Conservation (phyloP, 495 filamentous ascomycete species). For the Penicillium cosmopolitanum region DNA sequence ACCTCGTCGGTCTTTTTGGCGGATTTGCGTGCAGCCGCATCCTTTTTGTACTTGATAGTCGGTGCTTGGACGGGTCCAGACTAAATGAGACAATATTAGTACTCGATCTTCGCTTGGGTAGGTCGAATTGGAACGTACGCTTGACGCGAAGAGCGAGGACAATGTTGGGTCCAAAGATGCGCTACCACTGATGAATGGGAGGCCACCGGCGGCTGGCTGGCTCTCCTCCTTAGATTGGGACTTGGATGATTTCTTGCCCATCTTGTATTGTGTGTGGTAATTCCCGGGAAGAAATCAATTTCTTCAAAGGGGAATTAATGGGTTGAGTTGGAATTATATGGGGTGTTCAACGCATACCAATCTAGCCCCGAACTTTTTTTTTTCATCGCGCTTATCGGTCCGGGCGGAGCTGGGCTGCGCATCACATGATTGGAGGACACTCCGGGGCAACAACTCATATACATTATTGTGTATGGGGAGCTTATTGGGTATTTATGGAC, state of each 20-base stretch:
- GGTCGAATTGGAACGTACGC: constrained; percentile 60
- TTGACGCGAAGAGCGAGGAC: constrained; percentile 78
- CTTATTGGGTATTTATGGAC: background rate
- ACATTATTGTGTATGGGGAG: no score
- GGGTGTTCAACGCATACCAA: background rate
- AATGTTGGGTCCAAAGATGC: constrained; percentile 71
- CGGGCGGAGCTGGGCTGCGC: constrained; percentile 21
- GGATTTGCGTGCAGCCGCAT: constrained; percentile 15
- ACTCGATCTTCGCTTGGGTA: background rate
- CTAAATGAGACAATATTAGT: constrained; percentile 42
- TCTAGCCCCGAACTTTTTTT: constrained; percentile 36
- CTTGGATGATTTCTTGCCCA: constrained; percentile 50
- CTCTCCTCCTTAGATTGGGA: constrained; percentile 32
- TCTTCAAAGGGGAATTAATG: constrained; percentile 8
- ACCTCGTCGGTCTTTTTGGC: constrained; percentile 29
- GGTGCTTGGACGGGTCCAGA: constrained; percentile 69
- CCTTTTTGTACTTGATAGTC: constrained; percentile 48
- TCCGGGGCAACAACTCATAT: background rate
- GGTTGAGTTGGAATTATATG: constrained; percentile 15
- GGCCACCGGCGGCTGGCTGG: constrained; percentile 21
- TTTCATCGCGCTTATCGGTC: constrained; percentile 28
- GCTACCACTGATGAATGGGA: constrained; percentile 42
- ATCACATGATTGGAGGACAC: constrained; percentile 25
- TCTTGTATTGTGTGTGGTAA: constrained; percentile 19
- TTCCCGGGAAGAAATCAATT: constrained; percentile 1